These are phyloP conservation scores for Chaetomium cochliodes DNA, from an alignment of 495 filamentous ascomycete genomes.

Conservation along the genomic window DNA sequence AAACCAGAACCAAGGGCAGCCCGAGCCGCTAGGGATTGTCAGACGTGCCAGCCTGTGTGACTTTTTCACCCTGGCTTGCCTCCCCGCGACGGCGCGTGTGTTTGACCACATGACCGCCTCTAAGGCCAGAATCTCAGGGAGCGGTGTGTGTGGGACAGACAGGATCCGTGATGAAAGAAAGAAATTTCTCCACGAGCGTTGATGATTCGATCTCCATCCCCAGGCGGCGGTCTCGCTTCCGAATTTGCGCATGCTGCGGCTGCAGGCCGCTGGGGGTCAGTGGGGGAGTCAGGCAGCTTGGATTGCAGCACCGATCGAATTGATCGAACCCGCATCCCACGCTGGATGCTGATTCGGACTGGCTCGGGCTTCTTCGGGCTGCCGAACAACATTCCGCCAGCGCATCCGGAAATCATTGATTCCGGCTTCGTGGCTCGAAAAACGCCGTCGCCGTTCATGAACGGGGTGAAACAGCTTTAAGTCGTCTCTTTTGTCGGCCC, in stretches of 20 bases:
- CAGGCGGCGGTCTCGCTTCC: conserved; percentile 1
- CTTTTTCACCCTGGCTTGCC: not conserved
- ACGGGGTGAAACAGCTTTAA: not conserved
- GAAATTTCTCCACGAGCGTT: conserved; percentile 12
- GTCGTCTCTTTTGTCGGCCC: not conserved
- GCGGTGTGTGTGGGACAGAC: conserved; percentile 19
- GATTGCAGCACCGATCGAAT: not conserved
- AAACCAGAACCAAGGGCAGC: not conserved
- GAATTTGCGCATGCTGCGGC: conserved; percentile 4
- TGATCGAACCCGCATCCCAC: not conserved
- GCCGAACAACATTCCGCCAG: conserved; percentile 11
- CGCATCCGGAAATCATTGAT: not conserved
- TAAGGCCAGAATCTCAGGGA: not conserved
- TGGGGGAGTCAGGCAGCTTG: conserved; percentile 1
- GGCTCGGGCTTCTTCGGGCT: not conserved
- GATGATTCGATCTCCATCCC: conserved; percentile 16
- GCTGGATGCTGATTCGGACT: no score
- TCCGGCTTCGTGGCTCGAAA: not conserved
- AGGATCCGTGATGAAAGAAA: conserved; percentile 19
- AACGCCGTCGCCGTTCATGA: not conserved
- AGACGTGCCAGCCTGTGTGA: conserved; percentile 5
- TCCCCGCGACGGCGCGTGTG: not conserved
- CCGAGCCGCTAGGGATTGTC: not conserved
- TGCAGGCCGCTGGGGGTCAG: conserved; percentile 9
- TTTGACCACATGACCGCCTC: conserved; percentile 17